Conservation (phyloP, 2,329 filamentous ascomycete species). For the Rutstroemia sp. region DNA sequence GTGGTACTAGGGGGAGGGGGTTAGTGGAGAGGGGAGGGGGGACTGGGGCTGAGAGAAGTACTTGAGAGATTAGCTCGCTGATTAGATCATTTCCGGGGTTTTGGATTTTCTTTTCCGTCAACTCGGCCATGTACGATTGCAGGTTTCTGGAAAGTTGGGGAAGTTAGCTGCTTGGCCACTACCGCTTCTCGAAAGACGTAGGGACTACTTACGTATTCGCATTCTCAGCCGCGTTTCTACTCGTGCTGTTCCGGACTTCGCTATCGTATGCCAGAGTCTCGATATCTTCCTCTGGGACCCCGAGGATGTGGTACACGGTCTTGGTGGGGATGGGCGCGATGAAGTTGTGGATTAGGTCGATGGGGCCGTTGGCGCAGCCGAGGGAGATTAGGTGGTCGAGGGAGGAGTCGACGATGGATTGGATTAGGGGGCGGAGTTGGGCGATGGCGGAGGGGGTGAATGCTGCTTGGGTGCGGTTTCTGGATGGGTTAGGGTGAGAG, state of each 20-base stretch:
- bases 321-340: slow-evolving; percentile 39
- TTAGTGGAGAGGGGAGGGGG: too few relatives aligned
- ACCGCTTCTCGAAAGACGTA: not conserved
- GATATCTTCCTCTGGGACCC: slow-evolving; percentile 24
- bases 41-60: not conserved
- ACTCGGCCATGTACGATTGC: not conserved
- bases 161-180: too few relatives aligned
- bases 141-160: not conserved
- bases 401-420: slow-evolving; percentile 37
- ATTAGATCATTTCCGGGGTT: not conserved
- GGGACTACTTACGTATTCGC: slow-evolving; percentile 22
- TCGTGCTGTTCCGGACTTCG: not conserved
- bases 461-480: slow-evolving; percentile 33
- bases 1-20: slow-evolving; percentile 3
- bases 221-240: not conserved
- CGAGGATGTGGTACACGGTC: not conserved
- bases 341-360: slow-evolving; percentile 41
- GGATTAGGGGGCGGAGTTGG: slow-evolving; percentile 37
- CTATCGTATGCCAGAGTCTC: slow-evolving; percentile 18
- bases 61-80: not conserved
- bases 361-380: slow-evolving; percentile 30
- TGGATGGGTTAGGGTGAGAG: not conserved
- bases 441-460: slow-evolving; percentile 36
- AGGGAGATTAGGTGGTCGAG: slow-evolving; percentile 35
- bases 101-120: not conserved